These are phyloP conservation scores for Cardamine resedifolia DNA, from an alignment of 345 rosid species.

Conservation along the genomic window DNA sequence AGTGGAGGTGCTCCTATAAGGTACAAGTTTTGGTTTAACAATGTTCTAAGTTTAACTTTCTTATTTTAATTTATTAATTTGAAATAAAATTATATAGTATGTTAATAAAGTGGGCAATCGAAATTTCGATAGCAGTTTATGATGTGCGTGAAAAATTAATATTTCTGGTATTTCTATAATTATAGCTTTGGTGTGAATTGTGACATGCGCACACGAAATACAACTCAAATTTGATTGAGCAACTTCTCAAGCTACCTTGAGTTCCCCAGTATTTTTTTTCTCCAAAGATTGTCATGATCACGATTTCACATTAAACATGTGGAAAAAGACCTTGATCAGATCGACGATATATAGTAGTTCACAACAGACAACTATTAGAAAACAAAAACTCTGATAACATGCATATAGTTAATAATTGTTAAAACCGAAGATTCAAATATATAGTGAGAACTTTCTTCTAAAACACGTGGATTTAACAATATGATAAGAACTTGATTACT, in stretches of 20 bases:
- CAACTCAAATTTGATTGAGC: conserved; percentile 25
- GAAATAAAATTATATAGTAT: neutral
- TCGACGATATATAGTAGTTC: conserved; percentile 2
- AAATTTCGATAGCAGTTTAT: neutral
- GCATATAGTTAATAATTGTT: neutral
- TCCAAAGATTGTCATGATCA: neutral
- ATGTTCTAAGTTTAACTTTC: too few species aligned
- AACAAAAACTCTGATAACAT: conserved; percentile 10
- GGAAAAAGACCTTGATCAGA: conserved; percentile 23
- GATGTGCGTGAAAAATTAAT: neutral
- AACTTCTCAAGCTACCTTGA: conserved; percentile 26
- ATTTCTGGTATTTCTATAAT: neutral
- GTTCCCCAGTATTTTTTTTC: neutral
- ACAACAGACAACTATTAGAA: neutral
- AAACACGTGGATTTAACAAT: conserved; percentile 27
- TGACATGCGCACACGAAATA: conserved; percentile 14
- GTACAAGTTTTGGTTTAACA: neutral
- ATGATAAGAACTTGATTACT: conserved; percentile 17
- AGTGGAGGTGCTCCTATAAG: too few species aligned
- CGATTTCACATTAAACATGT: conserved; percentile 31
- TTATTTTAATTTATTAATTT: neutral
- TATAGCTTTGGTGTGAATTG: conserved; percentile 2
- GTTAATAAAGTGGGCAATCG: neutral
- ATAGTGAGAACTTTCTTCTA: conserved; percentile 1
- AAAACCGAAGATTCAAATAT: conserved; percentile 11